Conservation (phyloP, 2,329 filamentous ascomycete genomes). For the Venturia nashicola region DNA sequence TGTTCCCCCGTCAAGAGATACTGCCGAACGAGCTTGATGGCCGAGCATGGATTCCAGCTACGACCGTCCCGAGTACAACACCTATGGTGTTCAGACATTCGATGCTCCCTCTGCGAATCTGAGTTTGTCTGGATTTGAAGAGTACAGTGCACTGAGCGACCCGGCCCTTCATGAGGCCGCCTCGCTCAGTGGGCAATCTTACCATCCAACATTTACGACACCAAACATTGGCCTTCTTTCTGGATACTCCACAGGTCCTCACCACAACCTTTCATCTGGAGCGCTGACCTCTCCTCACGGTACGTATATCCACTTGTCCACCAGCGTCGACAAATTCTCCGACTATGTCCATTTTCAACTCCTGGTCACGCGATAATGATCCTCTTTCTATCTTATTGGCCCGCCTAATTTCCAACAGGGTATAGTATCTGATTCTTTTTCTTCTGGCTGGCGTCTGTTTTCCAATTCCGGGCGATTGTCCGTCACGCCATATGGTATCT, state of each 20-base stretch:
- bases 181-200: not conserved
- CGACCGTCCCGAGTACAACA: not conserved
- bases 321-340: not conserved
- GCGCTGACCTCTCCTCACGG: not conserved
- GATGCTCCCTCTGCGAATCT: conserved; percentile 23
- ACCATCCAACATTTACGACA: not conserved
- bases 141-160: conserved; percentile 18
- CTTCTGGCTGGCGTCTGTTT: not conserved
- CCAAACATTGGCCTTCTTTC: not conserved
- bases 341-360: not conserved
- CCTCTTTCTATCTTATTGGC: not conserved
- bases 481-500: not conserved
- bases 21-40: not conserved
- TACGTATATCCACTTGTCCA: not conserved
- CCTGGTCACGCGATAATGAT: not conserved
- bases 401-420: not conserved
- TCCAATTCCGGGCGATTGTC: not conserved
- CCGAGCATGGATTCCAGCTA: not conserved
- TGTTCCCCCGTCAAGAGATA: not conserved
- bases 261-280: not conserved
- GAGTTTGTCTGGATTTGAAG: conserved; percentile 28
- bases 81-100: conserved; percentile 24
- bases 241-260: not conserved
- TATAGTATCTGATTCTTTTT: not conserved
- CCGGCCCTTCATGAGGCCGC: conserved; percentile 13